These are phyloP conservation scores for Podospora pseudoanserina DNA, from an alignment of 495 filamentous ascomycete genomes.

Conservation along the genomic window DNA sequence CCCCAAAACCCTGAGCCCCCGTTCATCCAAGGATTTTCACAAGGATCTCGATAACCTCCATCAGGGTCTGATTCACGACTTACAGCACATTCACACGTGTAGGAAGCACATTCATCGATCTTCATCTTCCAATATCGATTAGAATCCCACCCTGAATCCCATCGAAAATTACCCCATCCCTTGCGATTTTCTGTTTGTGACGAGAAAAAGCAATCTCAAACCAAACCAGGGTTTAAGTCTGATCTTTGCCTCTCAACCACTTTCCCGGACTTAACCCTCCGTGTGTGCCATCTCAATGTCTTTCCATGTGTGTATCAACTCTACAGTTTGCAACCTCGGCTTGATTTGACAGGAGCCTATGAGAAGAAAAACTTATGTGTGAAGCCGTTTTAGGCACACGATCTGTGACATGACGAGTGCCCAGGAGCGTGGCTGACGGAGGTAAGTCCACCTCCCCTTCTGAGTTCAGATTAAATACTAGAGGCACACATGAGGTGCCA, in stretches of 20 bases:
- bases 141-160: neutral
- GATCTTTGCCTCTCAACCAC: neutral
- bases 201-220: neutral
- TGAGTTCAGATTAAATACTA: neutral
- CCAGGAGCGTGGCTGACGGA: neutral
- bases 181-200: neutral
- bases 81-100: neutral
- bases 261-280: neutral
- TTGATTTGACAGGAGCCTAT: too few relatives aligned
- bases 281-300: neutral
- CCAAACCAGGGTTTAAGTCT: neutral
- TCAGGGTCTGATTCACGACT: neutral
- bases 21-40: neutral
- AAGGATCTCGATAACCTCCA: neutral
- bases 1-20: neutral
- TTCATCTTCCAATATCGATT: neutral
- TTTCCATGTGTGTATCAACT: neutral
- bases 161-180: neutral
- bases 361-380: neutral
- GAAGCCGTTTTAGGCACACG: neutral
- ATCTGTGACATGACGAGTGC: neutral
- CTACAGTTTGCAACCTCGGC: too few relatives aligned
- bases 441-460: neutral
- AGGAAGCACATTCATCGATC: neutral
- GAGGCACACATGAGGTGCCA: neutral